These are phyloP conservation scores for Echium plantagineum DNA, from an alignment of 257 asterid species.

Conservation along the genomic window DNA sequence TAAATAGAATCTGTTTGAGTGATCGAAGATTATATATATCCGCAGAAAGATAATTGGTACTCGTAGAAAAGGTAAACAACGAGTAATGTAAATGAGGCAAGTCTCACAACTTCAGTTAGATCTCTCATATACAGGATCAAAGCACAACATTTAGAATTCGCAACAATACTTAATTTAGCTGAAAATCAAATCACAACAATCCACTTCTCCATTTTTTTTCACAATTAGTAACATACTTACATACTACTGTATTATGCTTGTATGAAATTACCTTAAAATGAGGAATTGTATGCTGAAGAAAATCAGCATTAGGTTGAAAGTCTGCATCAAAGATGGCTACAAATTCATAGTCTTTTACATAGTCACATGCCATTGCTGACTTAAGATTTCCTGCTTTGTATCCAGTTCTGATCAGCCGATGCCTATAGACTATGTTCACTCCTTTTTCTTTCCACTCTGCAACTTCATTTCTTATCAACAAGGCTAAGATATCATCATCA, in stretches of 20 bases:
- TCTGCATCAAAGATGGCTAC: constrained; percentile 86
- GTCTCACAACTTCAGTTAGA: not conserved
- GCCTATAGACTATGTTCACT: constrained; percentile 72
- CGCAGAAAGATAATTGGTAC: not conserved
- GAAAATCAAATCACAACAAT: not conserved
- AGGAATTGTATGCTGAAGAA: constrained; percentile 76
- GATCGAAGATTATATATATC: not conserved
- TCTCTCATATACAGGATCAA: not conserved
- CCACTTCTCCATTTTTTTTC: not conserved
- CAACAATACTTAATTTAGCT: not conserved
- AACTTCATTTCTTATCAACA: constrained; percentile 57
- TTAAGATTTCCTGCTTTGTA: constrained; percentile 95
- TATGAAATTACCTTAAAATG: constrained; percentile 64
- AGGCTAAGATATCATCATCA: constrained; percentile 65
- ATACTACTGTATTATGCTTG: not conserved
- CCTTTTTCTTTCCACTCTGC: constrained; percentile 77
- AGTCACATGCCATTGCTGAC: constrained; percentile 89
- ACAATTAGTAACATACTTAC: not conserved
- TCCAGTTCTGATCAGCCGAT: constrained; percentile 70
- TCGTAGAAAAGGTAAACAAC: not conserved
- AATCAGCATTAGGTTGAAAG: constrained; percentile 79
- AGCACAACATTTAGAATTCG: not conserved
- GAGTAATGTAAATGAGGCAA: not conserved
- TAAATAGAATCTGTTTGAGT: not conserved
- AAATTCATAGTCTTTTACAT: constrained; percentile 71